Evolutionary conservation across 2,329 filamentous ascomycete species (phyloP).

Genomic region (Aspergillus melleus): DNA sequence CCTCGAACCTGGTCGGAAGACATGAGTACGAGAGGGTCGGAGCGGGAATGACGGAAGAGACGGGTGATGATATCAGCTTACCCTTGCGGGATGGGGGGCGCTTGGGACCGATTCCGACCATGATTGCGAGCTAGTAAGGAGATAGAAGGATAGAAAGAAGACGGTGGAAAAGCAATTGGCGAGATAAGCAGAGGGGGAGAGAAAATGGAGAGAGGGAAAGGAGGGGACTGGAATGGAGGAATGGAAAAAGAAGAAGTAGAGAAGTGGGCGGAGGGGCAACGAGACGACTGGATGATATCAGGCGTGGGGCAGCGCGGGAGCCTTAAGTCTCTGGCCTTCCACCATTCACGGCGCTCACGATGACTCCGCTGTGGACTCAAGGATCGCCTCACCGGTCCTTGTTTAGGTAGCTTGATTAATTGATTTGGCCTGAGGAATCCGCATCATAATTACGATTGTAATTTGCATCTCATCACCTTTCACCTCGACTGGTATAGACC

Average conservation of each 20-base stretch:
- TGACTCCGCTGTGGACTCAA: constrained; percentile 4
- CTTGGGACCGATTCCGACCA: constrained; percentile 66
- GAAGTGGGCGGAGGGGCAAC: constrained; percentile 12
- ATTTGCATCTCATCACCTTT: too few relatives aligned
- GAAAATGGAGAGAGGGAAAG: constrained; percentile 11
- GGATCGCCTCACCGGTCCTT: constrained; percentile 12
- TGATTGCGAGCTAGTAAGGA: constrained; percentile 39
- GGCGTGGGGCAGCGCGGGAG: constrained; percentile 7
- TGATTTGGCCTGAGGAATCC: not conserved
- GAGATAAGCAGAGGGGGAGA: not conserved
- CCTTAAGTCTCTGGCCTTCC: not conserved
- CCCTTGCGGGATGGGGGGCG: constrained; percentile 71
- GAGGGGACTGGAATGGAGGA: not conserved
- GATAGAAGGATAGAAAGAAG: not conserved
- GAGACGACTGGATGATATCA: constrained; percentile 2
- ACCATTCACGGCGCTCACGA: not conserved
- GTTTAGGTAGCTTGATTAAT: constrained; percentile 2
- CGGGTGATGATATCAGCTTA: constrained; percentile 43
- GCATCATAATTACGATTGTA: too few relatives aligned
- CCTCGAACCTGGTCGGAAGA: constrained; percentile 68
- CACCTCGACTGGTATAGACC: too few relatives aligned
- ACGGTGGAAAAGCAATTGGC: not conserved
- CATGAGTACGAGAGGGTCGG: not conserved
- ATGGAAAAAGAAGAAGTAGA: constrained; percentile 1
- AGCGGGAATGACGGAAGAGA: constrained; percentile 8